Evolutionary conservation across 148 eudicot species (phyloP), one percentile per base, ranked within the genome.

Genomic region (Nyssa sinensis): DNA sequence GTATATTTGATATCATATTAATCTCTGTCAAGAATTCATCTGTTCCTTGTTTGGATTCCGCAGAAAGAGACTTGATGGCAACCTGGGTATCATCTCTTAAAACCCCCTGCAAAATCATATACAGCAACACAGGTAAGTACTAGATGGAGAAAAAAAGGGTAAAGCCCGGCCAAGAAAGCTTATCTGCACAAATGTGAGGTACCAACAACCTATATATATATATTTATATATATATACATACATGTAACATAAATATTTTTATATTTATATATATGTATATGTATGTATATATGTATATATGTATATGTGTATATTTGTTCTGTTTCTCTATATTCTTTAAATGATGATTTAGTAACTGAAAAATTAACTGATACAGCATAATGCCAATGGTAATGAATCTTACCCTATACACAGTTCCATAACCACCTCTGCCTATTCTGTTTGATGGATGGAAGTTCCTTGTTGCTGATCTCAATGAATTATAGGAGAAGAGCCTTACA

Each of bases 401-500:
- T 66, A 87, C 90, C 86, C 64, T 80, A 58, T 80, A 71, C 32
- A 87, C 90, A 64, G 84, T 81, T 51, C 90, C 88, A 74, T 72
- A 87, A 66, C 90, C 90, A 60, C 90, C 90, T 73, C 84, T 25
- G 11, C 90, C 90, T 12, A 87, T 82, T 72, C 31, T 84, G 79
- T 84, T 87, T 9, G 84, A 77, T 37, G 82, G 81, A 72, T 87
- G 84, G 75, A 87, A 87, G 62, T 74, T 69, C 25, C 79, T 49
- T 35, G 90, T 84, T 70, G 90, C 90, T 78, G 88, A 87, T 75
- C 88, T 76, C 82, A 87, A 72, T 10, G 87, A 70, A 74, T 84
- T 78, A 49, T 84, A 87, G 8, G 88, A 72, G 53, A 87, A 84
- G 7, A 82, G 80, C 57, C 70, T 82, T 30, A 82, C 82, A 41